Evolutionary conservation across 257 asterid species (phyloP), one percentile per base, ranked within the genome.

Genomic region (Salvia rosmarinus): DNA sequence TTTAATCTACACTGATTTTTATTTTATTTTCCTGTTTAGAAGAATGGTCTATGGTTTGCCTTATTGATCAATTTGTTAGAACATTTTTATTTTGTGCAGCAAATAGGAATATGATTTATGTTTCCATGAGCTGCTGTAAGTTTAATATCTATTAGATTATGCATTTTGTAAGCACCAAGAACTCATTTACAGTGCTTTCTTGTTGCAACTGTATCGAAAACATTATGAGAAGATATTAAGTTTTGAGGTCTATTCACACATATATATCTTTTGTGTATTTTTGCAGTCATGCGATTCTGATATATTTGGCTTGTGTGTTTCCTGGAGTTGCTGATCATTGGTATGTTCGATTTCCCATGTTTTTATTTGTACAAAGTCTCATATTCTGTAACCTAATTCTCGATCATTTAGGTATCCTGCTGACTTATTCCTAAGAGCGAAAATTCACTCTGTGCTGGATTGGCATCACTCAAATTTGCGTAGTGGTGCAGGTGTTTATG

Each of bases 311-410:
- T 46, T 72, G 64, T 70, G 90, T 82, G n/a, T 91, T 80, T 78
- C 96, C 99, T 6, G 90, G 90, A 81, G 89, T 89, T 73, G 88
- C 99, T 59, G 99, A 89, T 85, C 98, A 95, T 81, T 95, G 99
- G 99, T 91, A 81, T 76, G 95, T 82, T 73, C 60, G 9, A 13
- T 60, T 75, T 21, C 52, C 68, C 12, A 30, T 30, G 1, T n/a
- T 74, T 58, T n/a, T n/a, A n/a, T n/a, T n/a, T n/a, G n/a, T n/a
- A n/a, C n/a, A n/a, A n/a, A n/a, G n/a, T n/a, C n/a, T n/a, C 21
- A 17, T 40, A 21, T 63, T 50, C 67, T 39, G 60, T 54, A 21
- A 51, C 72, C 70, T 55, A 57, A 44, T 70, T 51, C 9, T 46
- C 71, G 43, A 40, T 63, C 65, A 0, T 77, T 37, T 61, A 95